These are phyloP conservation scores for Aspergillus quadricinctus DNA, from an alignment of 2,329 filamentous ascomycete species.

Conservation along the genomic window DNA sequence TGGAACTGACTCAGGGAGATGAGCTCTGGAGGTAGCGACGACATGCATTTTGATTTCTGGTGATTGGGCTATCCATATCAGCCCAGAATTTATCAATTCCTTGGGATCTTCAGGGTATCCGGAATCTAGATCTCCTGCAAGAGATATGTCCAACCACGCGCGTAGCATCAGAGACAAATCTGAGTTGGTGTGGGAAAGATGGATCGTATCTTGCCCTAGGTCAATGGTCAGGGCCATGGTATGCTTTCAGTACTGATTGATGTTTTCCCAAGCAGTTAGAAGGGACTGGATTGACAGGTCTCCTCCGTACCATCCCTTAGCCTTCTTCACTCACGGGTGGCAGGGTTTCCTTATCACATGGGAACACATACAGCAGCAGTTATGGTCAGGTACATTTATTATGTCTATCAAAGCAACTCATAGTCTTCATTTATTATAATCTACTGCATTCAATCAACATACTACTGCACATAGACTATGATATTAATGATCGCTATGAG, in stretches of 20 bases:
- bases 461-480: background rate
- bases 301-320: background rate
- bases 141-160: slow-evolving; percentile 15
- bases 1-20: background rate
- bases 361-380: background rate
- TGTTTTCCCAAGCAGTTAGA: background rate
- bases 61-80: slow-evolving; percentile 27
- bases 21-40: slow-evolving; percentile 1
- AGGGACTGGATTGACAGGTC: background rate
- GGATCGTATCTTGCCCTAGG: slow-evolving; percentile 13
- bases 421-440: background rate
- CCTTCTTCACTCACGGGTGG: background rate
- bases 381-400: background rate
- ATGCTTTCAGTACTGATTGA: background rate
- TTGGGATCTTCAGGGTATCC: background rate
- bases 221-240: slow-evolving; percentile 21
- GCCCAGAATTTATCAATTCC: slow-evolving; percentile 5
- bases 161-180: slow-evolving; percentile 17
- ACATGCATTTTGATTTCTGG: slow-evolving; percentile 25
- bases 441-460: no score
- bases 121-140: background rate
- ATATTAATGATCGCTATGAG: background rate
- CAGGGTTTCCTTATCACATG: background rate
- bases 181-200: slow-evolving; percentile 8
- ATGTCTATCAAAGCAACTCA: background rate